These are phyloP conservation scores for Coemansia sp. DNA, from an alignment of 192 early-diverging fungal genomes.

Conservation along the genomic window DNA sequence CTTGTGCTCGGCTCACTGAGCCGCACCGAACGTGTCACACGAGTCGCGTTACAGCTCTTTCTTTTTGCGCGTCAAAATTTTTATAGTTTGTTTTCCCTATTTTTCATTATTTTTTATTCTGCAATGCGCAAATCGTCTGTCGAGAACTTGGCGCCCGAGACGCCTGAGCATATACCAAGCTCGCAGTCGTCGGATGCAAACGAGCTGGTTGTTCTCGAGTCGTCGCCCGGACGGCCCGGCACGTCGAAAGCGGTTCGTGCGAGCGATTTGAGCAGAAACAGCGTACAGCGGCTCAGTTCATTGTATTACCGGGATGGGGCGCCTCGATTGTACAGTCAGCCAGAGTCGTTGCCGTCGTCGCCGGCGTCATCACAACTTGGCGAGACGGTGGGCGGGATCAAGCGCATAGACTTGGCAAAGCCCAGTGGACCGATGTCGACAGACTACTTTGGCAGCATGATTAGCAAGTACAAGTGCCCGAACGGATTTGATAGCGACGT, in stretches of 20 bases:
- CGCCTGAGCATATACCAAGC: conserved; percentile 24
- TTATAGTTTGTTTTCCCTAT: background rate
- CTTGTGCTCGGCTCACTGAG: background rate
- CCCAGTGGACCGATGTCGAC: background rate
- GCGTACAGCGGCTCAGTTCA: conserved; percentile 26
- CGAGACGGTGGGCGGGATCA: conserved; percentile 1
- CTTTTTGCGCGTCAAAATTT: background rate
- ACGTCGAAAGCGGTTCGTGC: conserved; percentile 19
- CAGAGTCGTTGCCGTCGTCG: conserved; percentile 15
- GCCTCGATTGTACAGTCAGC: background rate
- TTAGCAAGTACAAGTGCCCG: conserved; percentile 19
- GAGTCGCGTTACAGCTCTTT: conserved; percentile 1
- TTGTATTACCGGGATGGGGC: conserved; percentile 31
- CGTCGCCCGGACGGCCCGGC: conserved; percentile 46
- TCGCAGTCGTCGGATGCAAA: conserved; percentile 33
- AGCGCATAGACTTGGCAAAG: conserved; percentile 8
- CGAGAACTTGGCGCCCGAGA: conserved; percentile 30
- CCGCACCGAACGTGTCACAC: background rate
- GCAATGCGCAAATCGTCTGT: conserved; percentile 21
- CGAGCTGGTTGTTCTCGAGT: conserved; percentile 47
- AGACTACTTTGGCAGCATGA: conserved; percentile 17
- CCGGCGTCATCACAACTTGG: conserved; percentile 4
- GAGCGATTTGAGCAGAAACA: background rate
- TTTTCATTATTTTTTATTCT: background rate
- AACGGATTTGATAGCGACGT: background rate